Base-by-base conservation (phyloP, 495 filamentous ascomycete genomes). In the Lophiostoma macrostomum region DNA sequence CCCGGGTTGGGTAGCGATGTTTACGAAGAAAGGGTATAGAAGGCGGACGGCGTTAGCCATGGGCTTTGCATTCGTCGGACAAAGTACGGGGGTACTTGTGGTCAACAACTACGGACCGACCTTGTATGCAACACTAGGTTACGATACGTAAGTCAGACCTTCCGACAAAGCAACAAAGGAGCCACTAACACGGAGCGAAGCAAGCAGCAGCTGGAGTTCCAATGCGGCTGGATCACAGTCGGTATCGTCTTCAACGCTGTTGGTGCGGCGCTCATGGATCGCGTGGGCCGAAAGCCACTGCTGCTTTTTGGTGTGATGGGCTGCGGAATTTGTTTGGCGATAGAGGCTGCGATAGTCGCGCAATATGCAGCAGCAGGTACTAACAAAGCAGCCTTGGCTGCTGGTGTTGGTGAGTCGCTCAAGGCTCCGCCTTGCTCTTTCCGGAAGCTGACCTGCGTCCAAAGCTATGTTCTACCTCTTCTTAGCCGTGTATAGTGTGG, bases 61-160 rank as follows among this genome's bases (percentile, higher is more conserved):
- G 34, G 50, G 58, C 31, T 50, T 64, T 31, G 57, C 61, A 18
- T 55, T 64, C 30, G 53, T 63, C 13, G 58, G 60, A 0, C 65
- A 68, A 44, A 53, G 53, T 28, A 58, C 57, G 14, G 65, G 44
- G 1, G 58, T 66, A n/a, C 42, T 65, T 14, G 65, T 68, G 3
- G 63, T 68, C 40, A 66, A 66, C 53, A 68, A 64, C 35, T 68
- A 64, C 29, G 61, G 60, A 5, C 61, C 65, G 10, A 37, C 57
- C n/a, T 38, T 68, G 2, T 68, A 68, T 29, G 41, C 45, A 20
- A 61, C 56, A 14, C 52, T 66, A 1, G 63, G 60, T 13, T 63
- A 60, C 23, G 58, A 45, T 7, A 61, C 56, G 22, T 50, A 25
- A 27, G 46, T 36, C 7, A 3, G 8, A 5, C 16, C 16, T 16